phyloP scores from a whole-genome alignment of 495 filamentous ascomycete species.

The Tetracladium setigerum region DNA sequence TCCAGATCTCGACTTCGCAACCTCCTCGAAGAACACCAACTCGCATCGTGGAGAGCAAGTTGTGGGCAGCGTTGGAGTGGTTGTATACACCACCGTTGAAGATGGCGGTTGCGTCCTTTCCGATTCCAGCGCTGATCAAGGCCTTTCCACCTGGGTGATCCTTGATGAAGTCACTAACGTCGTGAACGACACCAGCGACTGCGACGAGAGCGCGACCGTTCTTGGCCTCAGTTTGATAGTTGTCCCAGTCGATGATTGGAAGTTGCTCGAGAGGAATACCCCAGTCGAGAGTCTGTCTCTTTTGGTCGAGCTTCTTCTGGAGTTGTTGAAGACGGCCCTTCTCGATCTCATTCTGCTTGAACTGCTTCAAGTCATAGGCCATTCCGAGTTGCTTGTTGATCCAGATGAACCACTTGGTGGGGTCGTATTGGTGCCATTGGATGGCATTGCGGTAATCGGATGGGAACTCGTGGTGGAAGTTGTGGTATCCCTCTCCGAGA shows the following conservation, averaged over 20 bases:
- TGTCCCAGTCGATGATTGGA: slow-evolving; percentile 94
- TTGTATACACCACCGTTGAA: slow-evolving; percentile 99
- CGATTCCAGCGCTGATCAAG: slow-evolving; percentile 84
- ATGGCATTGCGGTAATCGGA: slow-evolving; percentile 99
- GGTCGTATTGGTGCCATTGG: slow-evolving; percentile 97
- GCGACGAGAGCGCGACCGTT: slow-evolving; percentile 82
- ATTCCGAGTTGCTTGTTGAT: slow-evolving; percentile 87
- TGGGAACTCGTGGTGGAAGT: slow-evolving; percentile 99
- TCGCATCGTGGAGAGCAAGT: slow-evolving; percentile 91
- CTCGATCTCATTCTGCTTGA: slow-evolving; percentile 97
- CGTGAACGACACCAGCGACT: slow-evolving; percentile 92
- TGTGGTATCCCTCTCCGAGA: slow-evolving; percentile 96
- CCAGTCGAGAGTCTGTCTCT: slow-evolving; percentile 89
- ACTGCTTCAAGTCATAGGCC: slow-evolving; percentile 93
- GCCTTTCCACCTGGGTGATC: slow-evolving; percentile 96
- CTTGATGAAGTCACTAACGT: slow-evolving; percentile 90
- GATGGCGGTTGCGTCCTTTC: slow-evolving; percentile 97
- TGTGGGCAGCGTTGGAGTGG: slow-evolving; percentile 97
- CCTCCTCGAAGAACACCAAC: slow-evolving; percentile 95
- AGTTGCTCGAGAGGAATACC: slow-evolving; percentile 89
- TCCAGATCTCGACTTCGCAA: slow-evolving; percentile 98
- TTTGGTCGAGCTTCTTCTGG: slow-evolving; percentile 99
- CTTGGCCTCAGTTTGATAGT: slow-evolving; percentile 82
- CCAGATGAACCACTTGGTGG: slow-evolving; percentile 98
- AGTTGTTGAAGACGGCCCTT: slow-evolving; percentile 95